These are phyloP conservation scores for Verbascum thapsus DNA, from an alignment of 257 asterid species.

Conservation along the genomic window DNA sequence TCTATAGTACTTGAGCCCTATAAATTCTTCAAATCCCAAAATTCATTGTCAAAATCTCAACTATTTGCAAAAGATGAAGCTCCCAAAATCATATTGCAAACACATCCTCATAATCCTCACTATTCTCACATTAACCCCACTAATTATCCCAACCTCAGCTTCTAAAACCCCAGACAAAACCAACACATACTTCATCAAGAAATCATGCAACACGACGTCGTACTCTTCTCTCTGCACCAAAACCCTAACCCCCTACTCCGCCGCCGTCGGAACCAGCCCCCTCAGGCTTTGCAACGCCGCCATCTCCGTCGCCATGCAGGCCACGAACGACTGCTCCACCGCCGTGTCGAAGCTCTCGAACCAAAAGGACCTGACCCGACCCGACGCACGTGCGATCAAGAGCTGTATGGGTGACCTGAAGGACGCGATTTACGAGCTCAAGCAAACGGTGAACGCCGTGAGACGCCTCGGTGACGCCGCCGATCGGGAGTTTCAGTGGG, in stretches of 20 bases:
- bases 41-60: too few species aligned
- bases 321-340: slow-evolving; percentile 40
- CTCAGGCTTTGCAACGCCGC: slow-evolving; percentile 56
- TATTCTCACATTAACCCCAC: too few species aligned
- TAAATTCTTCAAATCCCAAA: too few species aligned
- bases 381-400: slow-evolving; percentile 45
- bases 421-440: slow-evolving; percentile 64
- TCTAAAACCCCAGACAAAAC: not conserved
- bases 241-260: slow-evolving; percentile 59
- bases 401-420: slow-evolving; percentile 64
- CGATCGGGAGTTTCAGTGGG: slow-evolving; percentile 53
- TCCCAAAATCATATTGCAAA: too few species aligned
- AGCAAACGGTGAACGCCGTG: slow-evolving; percentile 51
- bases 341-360: slow-evolving; percentile 31
- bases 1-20: too few species aligned
- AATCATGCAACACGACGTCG: slow-evolving; percentile 53
- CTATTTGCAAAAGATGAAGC: too few species aligned
- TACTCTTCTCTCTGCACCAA: slow-evolving; percentile 52
- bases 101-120: too few species aligned
- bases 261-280: slow-evolving; percentile 43
- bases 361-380: slow-evolving; percentile 12
- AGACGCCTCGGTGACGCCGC: slow-evolving; percentile 36
- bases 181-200: slow-evolving; percentile 44
- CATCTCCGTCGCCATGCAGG: slow-evolving; percentile 47
- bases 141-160: too few species aligned